Evolutionary conservation across 176 grass and related monocot species (phyloP).

Genomic region (Oryza rufipogon): DNA sequence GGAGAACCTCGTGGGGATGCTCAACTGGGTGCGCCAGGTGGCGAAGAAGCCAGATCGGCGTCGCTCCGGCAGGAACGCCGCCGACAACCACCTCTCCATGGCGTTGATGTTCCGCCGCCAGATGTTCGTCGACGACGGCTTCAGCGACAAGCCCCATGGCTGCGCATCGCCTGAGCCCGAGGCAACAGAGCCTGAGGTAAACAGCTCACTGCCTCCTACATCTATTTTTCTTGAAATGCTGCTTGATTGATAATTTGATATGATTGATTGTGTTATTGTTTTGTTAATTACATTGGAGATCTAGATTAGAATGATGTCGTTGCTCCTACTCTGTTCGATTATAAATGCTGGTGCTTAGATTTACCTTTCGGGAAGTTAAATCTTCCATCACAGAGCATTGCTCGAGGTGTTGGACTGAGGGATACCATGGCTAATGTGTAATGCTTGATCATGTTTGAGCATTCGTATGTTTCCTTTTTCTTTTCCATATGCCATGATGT

Average conservation of each 20-base stretch:
- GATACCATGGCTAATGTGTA: not conserved
- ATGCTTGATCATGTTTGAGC: not conserved
- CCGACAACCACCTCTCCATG: not conserved
- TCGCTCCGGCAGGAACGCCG: not conserved
- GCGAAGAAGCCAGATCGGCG: slow-evolving; percentile 42
- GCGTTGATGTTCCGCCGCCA: slow-evolving; percentile 9
- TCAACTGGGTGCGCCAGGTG: slow-evolving; percentile 41
- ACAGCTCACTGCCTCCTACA: not conserved
- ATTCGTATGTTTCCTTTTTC: slow-evolving; percentile 2
- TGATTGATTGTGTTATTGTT: slow-evolving; percentile 16
- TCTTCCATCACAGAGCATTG: not conserved
- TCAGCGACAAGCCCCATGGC: not conserved
- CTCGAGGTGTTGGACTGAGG: not conserved
- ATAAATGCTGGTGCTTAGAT: not conserved
- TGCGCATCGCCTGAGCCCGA: not conserved
- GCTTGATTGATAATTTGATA: not conserved
- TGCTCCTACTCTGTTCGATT: not conserved
- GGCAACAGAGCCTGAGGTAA: slow-evolving; percentile 17
- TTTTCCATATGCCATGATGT: not conserved
- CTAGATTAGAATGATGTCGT: slow-evolving; percentile 3
- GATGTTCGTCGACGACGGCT: slow-evolving; percentile 34
- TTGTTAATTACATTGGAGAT: slow-evolving; percentile 2
- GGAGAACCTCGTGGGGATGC: slow-evolving; percentile 24
- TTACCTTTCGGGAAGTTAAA: not conserved
- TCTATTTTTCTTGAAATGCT: not conserved